Evolutionary conservation across 768 basidiomycete genomes (phyloP).

Genomic region (Lepiota subincarnata): DNA sequence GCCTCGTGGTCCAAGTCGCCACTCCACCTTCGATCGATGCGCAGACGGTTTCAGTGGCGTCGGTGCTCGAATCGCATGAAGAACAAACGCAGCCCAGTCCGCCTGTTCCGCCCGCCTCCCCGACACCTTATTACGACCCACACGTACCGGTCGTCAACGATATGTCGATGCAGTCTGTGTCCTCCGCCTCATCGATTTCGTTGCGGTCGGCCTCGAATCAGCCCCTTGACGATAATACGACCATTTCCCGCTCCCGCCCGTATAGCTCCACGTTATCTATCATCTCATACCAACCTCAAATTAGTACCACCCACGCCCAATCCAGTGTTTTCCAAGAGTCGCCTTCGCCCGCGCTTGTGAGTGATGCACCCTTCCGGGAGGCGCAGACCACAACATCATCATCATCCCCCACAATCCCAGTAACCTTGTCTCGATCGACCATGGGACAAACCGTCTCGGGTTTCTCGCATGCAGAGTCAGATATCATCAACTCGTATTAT

Average conservation of each 20-base stretch:
- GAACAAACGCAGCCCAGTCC: not conserved
- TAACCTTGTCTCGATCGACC: not conserved
- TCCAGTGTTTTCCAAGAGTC: conserved; percentile 9
- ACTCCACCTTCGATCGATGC: conserved; percentile 4
- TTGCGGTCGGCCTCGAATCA: not conserved
- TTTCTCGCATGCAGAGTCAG: conserved; percentile 5
- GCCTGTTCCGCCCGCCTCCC: not conserved
- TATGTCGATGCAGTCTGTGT: not conserved
- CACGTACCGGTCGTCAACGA: not conserved
- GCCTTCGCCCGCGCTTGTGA: not conserved
- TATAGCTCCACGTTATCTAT: conserved; percentile 1
- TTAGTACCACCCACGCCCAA: not conserved
- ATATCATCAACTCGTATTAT: conserved; percentile 9
- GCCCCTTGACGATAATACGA: conserved; percentile 3
- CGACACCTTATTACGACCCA: not conserved
- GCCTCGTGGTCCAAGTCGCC: not conserved
- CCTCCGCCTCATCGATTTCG: not conserved
- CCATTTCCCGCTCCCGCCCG: not conserved
- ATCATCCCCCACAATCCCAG: not conserved
- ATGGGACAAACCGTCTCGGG: not conserved
- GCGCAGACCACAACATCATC: not conserved
- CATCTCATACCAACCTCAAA: conserved; percentile 5
- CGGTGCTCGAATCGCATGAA: not conserved
- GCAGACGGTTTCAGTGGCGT: not conserved
- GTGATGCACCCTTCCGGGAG: not conserved